Base-by-base conservation (phyloP, 2,329 filamentous ascomycete species). In the Talaromyces sp. region DNA sequence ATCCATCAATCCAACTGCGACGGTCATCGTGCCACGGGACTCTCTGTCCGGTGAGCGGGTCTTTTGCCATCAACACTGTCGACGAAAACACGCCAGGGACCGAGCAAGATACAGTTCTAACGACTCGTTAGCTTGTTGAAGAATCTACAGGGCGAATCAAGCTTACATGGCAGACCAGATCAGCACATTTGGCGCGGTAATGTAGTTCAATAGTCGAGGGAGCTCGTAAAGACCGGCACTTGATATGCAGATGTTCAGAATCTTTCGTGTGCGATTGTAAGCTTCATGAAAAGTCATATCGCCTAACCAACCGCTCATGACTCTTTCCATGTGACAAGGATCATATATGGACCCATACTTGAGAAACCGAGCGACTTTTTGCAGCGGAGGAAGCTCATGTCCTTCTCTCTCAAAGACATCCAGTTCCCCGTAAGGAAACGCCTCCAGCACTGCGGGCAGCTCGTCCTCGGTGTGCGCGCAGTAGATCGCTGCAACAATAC, bases 231-330 rank as follows among this genome's bases (percentile, higher is more conserved):
- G 83, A 17, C 90, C 91, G 1, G 91, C 89, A 2, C 90, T 91
- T 0, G 92, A 96, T 7, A 97, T 92, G 61, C 90, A 92, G 41
- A 97, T 96, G 72, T 97, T 97, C 69, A 96, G 84, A 63, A 97
- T 92, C 61, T 92, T 85, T 29, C 91, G 85, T 0, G 92, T 96
- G n/a, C 92, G 88, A 71, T 96, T 96, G 77, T 97, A 97, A 0
- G 92, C 91, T 75, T 97, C 93, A 69, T 93, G 90, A 67, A 97
- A 97, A 0, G 93, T 97, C 68, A 96, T 88, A 67, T 97, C 90
- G 41, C 92, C 92, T 8, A 96, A 81, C 68, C 94, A 79, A 32
- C 81, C 81, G 58, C 85, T 85, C 90, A 97, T 94, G 6, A 96
- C 91, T 53, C 88, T 83, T 2, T 85, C 88, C 54, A 97, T 78